Evolutionary conservation across 2,329 filamentous ascomycete species (phyloP), one percentile per base, ranked within the genome.

Genomic region (Ceratocystiopsis brevicomis): DNA sequence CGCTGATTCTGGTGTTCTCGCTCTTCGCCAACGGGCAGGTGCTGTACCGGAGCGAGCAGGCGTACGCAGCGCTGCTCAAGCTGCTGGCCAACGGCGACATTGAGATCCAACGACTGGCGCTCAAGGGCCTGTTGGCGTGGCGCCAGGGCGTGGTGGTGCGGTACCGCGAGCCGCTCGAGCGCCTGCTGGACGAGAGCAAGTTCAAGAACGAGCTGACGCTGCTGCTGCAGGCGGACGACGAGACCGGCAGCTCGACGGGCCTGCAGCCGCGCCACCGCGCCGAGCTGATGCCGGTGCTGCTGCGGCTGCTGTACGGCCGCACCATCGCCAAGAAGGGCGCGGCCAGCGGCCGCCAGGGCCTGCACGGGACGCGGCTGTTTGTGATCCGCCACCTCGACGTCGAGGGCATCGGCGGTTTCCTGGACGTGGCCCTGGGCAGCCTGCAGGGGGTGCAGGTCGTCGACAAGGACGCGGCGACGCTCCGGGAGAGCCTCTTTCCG

Each of bases 191-290:
- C 51, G 90, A 96, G 49, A 78, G 82, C 19, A 74, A 83, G 40
- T 94, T 96, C 61, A 84, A 86, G 54, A 90, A 96, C 54, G 88
- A 96, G 56, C 69, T 98, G n/a, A 80, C 85, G 0, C 76, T 90
- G 5, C 81, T 98, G 50, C 71, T 98, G 43, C 80, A 85, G 54
- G 42, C 38, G 11, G 43, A 44, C 25, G 48, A 46, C 33, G 44
- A 42, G n/a, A 39, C 32, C 36, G 43, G 35, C 44, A 44, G 38
- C 43, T 19, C 13, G 2, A 41, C 38, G n/a, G 73, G 80, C 15
- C 80, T 95, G 50, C 76, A 78, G 50, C 64, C 76, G 8, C 73
- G 80, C 41, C 85, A 98, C 54, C 75, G 81, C 10, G 54, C 64
- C 4, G 72, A 76, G 39, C 61, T 95, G 34, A 83, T 96, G 68